These are phyloP conservation scores for Sarocladium kiliense DNA, from an alignment of 2,329 filamentous ascomycete species.

Conservation along the genomic window DNA sequence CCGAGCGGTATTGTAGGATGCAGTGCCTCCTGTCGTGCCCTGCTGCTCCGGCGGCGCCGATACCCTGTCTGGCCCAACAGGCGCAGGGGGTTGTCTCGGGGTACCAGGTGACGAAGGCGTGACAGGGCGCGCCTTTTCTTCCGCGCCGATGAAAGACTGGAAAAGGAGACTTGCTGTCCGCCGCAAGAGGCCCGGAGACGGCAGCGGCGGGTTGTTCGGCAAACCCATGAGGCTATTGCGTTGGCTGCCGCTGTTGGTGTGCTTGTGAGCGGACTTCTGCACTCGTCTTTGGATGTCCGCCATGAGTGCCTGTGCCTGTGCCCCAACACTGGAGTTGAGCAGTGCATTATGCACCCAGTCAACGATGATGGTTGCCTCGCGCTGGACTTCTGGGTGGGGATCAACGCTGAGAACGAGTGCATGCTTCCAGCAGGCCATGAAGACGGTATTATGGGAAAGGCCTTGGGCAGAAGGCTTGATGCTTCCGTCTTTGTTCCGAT, in stretches of 20 bases:
- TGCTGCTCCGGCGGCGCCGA: slow-evolving; percentile 65
- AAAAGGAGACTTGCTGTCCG: slow-evolving; percentile 61
- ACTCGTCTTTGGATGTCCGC: slow-evolving; percentile 61
- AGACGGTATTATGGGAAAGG: slow-evolving; percentile 81
- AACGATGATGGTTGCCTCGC: slow-evolving; percentile 77
- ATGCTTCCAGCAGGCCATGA: slow-evolving; percentile 92
- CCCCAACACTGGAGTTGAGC: slow-evolving; percentile 69
- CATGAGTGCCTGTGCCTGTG: slow-evolving; percentile 65
- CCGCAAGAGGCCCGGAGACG: slow-evolving; percentile 54
- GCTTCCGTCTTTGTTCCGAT: slow-evolving; percentile 51
- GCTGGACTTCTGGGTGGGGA: slow-evolving; percentile 87
- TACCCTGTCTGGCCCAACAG: slow-evolving; percentile 33
- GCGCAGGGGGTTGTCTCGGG: slow-evolving; percentile 25
- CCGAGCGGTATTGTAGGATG: slow-evolving; percentile 70
- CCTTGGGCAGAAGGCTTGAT: slow-evolving; percentile 53
- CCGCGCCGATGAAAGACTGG: slow-evolving; percentile 49
- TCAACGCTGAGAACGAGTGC: slow-evolving; percentile 86
- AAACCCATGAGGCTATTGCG: slow-evolving; percentile 35
- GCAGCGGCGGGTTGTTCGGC: slow-evolving; percentile 37
- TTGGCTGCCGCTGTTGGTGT: slow-evolving; percentile 34
- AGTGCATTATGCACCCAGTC: slow-evolving; percentile 80
- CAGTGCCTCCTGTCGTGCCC: slow-evolving; percentile 59
- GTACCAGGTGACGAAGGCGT: slow-evolving; percentile 21
- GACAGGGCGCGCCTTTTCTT: slow-evolving; percentile 34
- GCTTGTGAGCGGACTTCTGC: slow-evolving; percentile 40